Evolutionary conservation across 495 filamentous ascomycete genomes (phyloP).

Genomic region (Schizothecium vesticola): DNA sequence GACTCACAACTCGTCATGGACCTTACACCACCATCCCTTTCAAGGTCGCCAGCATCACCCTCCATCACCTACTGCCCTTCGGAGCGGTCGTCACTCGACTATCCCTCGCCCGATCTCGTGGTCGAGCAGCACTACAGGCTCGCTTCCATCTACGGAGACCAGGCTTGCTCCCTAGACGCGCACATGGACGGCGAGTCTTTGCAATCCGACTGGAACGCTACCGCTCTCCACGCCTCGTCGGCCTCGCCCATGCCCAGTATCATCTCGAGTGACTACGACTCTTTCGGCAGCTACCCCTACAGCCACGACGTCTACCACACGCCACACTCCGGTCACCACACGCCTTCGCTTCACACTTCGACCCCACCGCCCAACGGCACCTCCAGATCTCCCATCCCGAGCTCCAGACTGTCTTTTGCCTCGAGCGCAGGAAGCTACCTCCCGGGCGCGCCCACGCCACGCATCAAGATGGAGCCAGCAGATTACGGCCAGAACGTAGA

Average conservation of each 20-base stretch:
- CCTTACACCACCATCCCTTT: slow-evolving; percentile 45
- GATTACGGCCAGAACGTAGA: slow-evolving; percentile 40
- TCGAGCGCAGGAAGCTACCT: slow-evolving; percentile 23
- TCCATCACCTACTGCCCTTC: slow-evolving; percentile 45
- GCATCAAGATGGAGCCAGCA: slow-evolving; percentile 48
- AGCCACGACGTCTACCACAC: slow-evolving; percentile 45
- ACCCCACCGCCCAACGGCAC: slow-evolving; percentile 37
- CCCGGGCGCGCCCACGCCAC: slow-evolving; percentile 35
- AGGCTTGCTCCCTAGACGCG: slow-evolving; percentile 32
- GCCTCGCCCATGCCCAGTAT: slow-evolving; percentile 42
- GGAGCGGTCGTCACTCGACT: slow-evolving; percentile 42
- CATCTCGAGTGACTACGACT: slow-evolving; percentile 48
- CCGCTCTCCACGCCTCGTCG: slow-evolving; percentile 32
- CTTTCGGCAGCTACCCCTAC: slow-evolving; percentile 46
- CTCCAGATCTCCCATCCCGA: slow-evolving; percentile 39
- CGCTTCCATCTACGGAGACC: slow-evolving; percentile 40
- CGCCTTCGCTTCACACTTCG: slow-evolving; percentile 32
- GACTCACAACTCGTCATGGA: slow-evolving; percentile 34
- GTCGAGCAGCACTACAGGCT: slow-evolving; percentile 43
- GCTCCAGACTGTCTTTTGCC: slow-evolving; percentile 28
- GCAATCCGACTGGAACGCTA: slow-evolving; percentile 38
- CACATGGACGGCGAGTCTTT: slow-evolving; percentile 38
- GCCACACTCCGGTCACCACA: slow-evolving; percentile 38
- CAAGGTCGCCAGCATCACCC: slow-evolving; percentile 43
- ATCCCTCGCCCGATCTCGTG: slow-evolving; percentile 39